Percentiles rank a stretch among this genome's conserved stretches.
Evolutionary conservation across 306 rosid species (phyloP).

Genomic region (Corylus americana): DNA sequence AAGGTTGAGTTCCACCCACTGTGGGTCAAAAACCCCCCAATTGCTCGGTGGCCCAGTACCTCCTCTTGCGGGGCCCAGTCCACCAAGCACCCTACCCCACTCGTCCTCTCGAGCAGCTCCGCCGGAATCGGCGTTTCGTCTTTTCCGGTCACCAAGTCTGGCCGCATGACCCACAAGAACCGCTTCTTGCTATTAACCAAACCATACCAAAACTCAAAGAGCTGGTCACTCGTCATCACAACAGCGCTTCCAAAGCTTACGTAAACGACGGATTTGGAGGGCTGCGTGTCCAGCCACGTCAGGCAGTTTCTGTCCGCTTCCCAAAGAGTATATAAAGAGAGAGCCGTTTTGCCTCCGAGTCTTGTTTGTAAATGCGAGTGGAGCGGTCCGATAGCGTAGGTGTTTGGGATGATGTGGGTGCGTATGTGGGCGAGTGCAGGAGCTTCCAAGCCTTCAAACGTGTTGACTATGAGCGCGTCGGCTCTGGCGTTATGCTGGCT

Average conservation of each 20-base stretch:
- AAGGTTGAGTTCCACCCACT: conserved; percentile 22
- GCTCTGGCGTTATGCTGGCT: conserved; percentile 26
- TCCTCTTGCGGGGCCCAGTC: conserved; percentile 45
- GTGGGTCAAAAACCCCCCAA: conserved; percentile 37
- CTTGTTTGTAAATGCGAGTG: conserved; percentile 26
- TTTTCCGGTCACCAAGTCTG: neutral
- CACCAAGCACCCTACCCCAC: conserved; percentile 25
- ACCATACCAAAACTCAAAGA: conserved; percentile 43
- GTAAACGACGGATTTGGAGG: conserved; percentile 32
- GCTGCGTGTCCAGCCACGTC: conserved; percentile 45
- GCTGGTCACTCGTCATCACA: neutral
- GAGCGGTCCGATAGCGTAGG: conserved; percentile 38
- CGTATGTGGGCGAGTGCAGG: conserved; percentile 34
- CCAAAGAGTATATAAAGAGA: conserved; percentile 7
- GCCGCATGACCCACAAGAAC: conserved; percentile 44
- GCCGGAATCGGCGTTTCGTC: neutral
- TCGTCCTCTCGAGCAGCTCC: conserved; percentile 20
- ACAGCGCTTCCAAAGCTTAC: conserved; percentile 48
- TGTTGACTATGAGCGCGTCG: conserved; percentile 46
- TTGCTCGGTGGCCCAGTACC: conserved; percentile 31
- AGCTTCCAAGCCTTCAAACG: conserved; percentile 64
- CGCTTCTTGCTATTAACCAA: conserved; percentile 30
- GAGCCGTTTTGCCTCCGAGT: neutral
- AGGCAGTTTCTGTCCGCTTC: conserved; percentile 36
- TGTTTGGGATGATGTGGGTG: conserved; percentile 12